Evolutionary conservation across 169 alveolate genomes (phyloP).

Genomic region (Plasmodium knowlesi): DNA sequence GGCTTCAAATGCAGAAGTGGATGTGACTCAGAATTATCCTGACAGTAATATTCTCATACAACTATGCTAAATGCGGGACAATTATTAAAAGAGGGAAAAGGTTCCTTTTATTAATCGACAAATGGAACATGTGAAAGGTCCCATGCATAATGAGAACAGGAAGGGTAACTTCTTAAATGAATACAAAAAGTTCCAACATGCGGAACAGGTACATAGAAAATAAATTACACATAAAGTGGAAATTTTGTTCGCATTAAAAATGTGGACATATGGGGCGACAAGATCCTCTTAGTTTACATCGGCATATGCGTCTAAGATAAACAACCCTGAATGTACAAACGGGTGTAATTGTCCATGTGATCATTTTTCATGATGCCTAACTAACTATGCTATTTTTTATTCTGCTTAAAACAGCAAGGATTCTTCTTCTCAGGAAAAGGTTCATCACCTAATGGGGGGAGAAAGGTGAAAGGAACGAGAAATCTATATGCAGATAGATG

Average conservation of each 20-base stretch:
- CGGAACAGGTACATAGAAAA: background rate
- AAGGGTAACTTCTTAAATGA: background rate
- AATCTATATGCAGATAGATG: background rate
- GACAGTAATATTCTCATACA: constrained; percentile 37
- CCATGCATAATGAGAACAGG: background rate
- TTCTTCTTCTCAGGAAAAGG: background rate
- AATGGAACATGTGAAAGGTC: background rate
- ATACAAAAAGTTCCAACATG: background rate
- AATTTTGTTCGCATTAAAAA: background rate
- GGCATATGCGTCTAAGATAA: background rate
- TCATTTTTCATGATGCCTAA: background rate
- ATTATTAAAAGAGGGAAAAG: background rate
- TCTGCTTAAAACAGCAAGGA: constrained; percentile 6
- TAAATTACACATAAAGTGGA: background rate
- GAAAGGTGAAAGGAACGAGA: background rate
- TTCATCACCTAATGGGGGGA: constrained; percentile 28
- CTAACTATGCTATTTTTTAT: constrained; percentile 13
- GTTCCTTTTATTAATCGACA: background rate
- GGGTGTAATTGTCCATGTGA: background rate
- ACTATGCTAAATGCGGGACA: background rate
- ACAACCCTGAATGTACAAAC: background rate
- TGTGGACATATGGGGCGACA: background rate
- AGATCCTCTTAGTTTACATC: background rate
- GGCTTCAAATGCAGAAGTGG: constrained; percentile 69
- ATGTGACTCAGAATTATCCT: constrained; percentile 51